Percentiles rank a stretch among this genome's conserved stretches.
Evolutionary conservation across 176 grass and related monocot genomes (phyloP).

Genomic region (Dactylis glomerata): DNA sequence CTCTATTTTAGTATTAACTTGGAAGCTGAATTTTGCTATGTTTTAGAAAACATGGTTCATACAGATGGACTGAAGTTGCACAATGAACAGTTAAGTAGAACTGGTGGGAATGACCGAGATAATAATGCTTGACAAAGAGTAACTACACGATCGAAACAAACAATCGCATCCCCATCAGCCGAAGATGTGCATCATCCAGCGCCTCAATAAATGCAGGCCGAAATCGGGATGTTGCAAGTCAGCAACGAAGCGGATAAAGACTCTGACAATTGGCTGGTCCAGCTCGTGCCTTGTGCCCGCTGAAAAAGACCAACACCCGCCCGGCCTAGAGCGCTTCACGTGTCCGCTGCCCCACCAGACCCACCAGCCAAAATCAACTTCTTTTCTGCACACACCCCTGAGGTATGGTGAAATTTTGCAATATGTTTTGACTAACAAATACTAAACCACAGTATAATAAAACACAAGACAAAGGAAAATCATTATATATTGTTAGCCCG

Average conservation of each 20-base stretch:
- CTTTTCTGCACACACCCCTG: background rate
- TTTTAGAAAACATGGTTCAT: no score
- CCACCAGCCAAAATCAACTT: background rate
- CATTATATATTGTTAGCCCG: background rate
- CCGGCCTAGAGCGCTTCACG: conserved; percentile 3
- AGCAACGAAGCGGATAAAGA: conserved; percentile 22
- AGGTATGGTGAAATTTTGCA: background rate
- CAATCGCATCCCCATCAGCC: background rate
- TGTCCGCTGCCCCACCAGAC: conserved; percentile 32
- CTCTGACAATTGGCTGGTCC: conserved; percentile 7
- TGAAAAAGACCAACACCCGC: conserved; percentile 43
- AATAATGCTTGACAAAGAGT: background rate
- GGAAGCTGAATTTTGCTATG: no score
- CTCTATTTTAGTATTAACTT: no score
- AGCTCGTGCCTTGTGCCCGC: background rate
- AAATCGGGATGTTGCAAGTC: background rate
- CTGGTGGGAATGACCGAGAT: background rate
- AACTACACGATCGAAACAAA: background rate
- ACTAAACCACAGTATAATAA: background rate
- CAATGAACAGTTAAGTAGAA: background rate
- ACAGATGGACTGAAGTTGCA: background rate
- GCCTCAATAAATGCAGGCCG: background rate
- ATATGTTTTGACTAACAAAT: background rate
- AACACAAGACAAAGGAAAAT: background rate
- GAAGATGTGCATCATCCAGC: background rate